phyloP scores from a whole-genome alignment of 495 filamentous ascomycete genomes.

The Copromyces sp. region DNA sequence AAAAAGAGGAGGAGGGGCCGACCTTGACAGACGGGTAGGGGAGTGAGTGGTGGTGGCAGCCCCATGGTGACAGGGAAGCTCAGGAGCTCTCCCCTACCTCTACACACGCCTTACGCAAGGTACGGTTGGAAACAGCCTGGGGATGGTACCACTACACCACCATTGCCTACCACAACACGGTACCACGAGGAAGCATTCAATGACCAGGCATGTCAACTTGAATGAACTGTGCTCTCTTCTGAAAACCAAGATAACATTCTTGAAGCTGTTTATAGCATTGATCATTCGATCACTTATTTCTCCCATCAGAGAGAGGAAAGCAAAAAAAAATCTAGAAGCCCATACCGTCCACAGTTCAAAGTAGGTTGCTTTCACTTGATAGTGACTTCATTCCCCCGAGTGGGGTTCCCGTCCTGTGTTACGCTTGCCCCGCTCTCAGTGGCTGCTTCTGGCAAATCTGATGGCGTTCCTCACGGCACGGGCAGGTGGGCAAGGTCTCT shows the following conservation, averaged over 20 bases:
- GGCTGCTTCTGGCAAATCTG: background rate
- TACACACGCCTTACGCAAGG: background rate
- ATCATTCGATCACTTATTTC: background rate
- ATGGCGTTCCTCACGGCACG: background rate
- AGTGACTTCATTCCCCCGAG: background rate
- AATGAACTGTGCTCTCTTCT: background rate
- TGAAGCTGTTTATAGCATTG: no score
- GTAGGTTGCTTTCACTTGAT: background rate
- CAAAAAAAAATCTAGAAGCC: background rate
- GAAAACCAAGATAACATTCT: background rate
- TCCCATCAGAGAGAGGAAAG: background rate
- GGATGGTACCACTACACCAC: background rate
- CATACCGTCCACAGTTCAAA: background rate
- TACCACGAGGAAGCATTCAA: background rate
- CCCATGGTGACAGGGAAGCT: background rate
- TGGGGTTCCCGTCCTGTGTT: background rate
- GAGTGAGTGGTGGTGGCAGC: background rate
- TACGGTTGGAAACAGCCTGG: background rate
- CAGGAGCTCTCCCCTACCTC: background rate
- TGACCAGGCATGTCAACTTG: background rate
- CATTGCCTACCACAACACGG: background rate
- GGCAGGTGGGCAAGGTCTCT: background rate
- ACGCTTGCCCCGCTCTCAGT: background rate
- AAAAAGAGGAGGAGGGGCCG: background rate
- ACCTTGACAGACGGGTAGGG: background rate